A percentile compares a stretch with the other conserved stretches of the same genome.
Conservation (phyloP, 306 rosid species). For the Cyclanthera cordifolia region DNA sequence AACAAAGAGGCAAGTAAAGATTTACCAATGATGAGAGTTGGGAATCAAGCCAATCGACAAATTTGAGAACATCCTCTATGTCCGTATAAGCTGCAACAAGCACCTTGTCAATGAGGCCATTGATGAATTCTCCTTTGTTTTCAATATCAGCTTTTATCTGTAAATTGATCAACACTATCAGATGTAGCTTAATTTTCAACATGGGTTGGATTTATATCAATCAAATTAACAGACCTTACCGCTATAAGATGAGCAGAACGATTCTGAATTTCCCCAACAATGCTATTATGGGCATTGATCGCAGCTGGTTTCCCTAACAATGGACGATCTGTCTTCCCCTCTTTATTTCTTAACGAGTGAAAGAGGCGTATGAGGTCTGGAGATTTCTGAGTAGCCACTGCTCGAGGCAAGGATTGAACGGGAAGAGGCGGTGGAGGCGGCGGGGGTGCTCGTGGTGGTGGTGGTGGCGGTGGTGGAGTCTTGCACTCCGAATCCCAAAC, state of each 20-base stretch:
- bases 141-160: constrained; percentile 81
- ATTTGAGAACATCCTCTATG: constrained; percentile 71
- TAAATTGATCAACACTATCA: constrained; percentile 16
- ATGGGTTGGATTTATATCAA: constrained; percentile 4
- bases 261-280: constrained; percentile 88
- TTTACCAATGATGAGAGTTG: constrained; percentile 72
- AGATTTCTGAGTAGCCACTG: constrained; percentile 34
- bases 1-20: constrained; percentile 9
- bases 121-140: constrained; percentile 79
- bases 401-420: constrained; percentile 26
- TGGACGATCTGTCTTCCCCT: constrained; percentile 35
- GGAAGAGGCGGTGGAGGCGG: constrained; percentile 48
- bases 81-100: constrained; percentile 48
- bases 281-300: constrained; percentile 63
- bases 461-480: constrained; percentile 21
- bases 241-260: constrained; percentile 91
- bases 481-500: constrained; percentile 21
- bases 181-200: neutral
- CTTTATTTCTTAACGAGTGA: constrained; percentile 45
- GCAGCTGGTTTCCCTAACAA: constrained; percentile 31
- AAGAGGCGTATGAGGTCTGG: constrained; percentile 38
- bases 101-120: constrained; percentile 64
- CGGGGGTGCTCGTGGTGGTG: constrained; percentile 27
- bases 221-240: constrained; percentile 37
- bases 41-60: constrained; percentile 83